A percentile compares a stretch with the other conserved stretches of the same genome.
Evolutionary conservation across 148 eudicot species (phyloP).

Genomic region (Amaranthus hypochondriacus): DNA sequence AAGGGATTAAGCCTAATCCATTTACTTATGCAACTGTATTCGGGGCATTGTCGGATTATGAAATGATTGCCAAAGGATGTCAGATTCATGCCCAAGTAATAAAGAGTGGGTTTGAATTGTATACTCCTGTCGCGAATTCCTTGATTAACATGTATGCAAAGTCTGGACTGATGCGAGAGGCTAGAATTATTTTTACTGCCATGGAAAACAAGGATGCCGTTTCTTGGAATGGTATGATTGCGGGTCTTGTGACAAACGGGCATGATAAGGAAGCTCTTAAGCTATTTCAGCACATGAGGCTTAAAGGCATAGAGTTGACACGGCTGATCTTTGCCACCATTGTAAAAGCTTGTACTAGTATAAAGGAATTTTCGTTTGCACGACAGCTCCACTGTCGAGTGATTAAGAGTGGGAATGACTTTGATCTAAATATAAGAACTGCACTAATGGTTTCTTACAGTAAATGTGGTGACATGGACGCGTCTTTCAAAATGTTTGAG

Average conservation of each 20-base stretch:
- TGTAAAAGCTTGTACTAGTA: conserved; percentile 55
- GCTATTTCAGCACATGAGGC: conserved; percentile 54
- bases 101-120: conserved; percentile 57
- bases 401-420: conserved; percentile 46
- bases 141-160: conserved; percentile 74
- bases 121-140: conserved; percentile 63
- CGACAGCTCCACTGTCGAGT: conserved; percentile 66
- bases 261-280: conserved; percentile 58
- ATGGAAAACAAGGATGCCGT: conserved; percentile 49
- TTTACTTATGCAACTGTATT: conserved; percentile 74
- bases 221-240: conserved; percentile 84
- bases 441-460: conserved; percentile 76
- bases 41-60: conserved; percentile 56
- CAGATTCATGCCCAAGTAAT: conserved; percentile 61
- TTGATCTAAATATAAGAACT: conserved; percentile 56
- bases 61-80: conserved; percentile 49
- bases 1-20: conserved; percentile 60
- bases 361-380: conserved; percentile 57
- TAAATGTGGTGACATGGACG: conserved; percentile 59
- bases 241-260: conserved; percentile 70
- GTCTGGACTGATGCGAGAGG: conserved; percentile 52
- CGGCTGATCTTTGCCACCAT: conserved; percentile 47
- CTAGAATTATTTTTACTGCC: conserved; percentile 48
- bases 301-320: conserved; percentile 43
- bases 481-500: conserved; percentile 56